A percentile compares a stretch with the other conserved stretches of the same genome.
These are phyloP conservation scores for Schizosaccharomyces pombe DNA, from an alignment of 805 yeast genomes.

Conservation along the genomic window ASM294v3 CU329670.1:5409001-5409500, in stretches of 20 bases:
- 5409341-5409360: conserved; percentile 42
- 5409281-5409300: background rate
- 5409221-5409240: too few species aligned
- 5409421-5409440: conserved; percentile 49
- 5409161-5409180: too few species aligned
- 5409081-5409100: background rate
- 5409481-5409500: conserved; percentile 28
- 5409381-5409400: conserved; percentile 14
- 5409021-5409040: background rate
- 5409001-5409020: background rate
- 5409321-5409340: conserved; percentile 67
- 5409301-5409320: conserved; percentile 26
- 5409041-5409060: background rate
- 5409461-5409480: conserved; percentile 41
- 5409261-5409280: background rate
- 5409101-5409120: background rate
- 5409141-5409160: background rate
- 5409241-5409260: background rate
- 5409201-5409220: too few species aligned
- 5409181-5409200: too few species aligned
- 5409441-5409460: conserved; percentile 55
- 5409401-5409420: conserved; percentile 24
- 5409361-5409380: conserved; percentile 22
- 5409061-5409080: background rate
- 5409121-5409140: too few species aligned